Base-by-base conservation (phyloP, 768 basidiomycete species). In the Gloeopeniophorella convolvens region DNA sequence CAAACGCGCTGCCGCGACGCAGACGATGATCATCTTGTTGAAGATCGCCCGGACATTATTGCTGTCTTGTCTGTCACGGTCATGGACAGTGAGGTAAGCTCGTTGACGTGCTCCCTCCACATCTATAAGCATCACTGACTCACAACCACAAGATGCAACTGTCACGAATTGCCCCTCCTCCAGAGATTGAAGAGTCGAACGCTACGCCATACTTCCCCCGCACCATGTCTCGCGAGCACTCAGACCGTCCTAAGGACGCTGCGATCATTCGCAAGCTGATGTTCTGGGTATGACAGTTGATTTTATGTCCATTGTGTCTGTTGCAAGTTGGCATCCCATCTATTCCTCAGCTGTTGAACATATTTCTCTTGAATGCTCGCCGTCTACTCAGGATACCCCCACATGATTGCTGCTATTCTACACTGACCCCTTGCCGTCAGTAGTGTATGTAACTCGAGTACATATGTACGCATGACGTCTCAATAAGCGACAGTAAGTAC, bases 21-120 rank as follows among this genome's bases (percentile, higher is more conserved):
- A 4, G 64, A 61, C 39, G 80, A 82, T 7, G 46, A 46, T 39
- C 86, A 87, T 58, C 70, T 73, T 36, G 83, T 85, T 62, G 67
- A 67, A n/a, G 77, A 81, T 39, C 77, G 82, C 39, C 61, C 60
- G 3, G 68, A 70, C 33, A 73, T 91, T 45, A 64, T 72, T 39
- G 73, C 79, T 9, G 64, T 89, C 21, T 66, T 90, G 36, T 74
- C 72, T 23, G 68, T 75, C 24, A 72, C 72, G 40, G 69, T 88
- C 24, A 89, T 91, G 87, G 78, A 74, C 50, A 70, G 72, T 44
- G 83, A 87, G 69, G 89, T 87, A 58, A 46, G 75, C 60, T 6
- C 26, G 23, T 10, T 20, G 12, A 21, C 21, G 1, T 50, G 18
- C 35, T 28, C 9, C 27, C 26, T 27, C 27, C 30, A 18, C 15